Conservation (phyloP, 2,329 filamentous ascomycete genomes). For the Geosmithia putterillii region DNA sequence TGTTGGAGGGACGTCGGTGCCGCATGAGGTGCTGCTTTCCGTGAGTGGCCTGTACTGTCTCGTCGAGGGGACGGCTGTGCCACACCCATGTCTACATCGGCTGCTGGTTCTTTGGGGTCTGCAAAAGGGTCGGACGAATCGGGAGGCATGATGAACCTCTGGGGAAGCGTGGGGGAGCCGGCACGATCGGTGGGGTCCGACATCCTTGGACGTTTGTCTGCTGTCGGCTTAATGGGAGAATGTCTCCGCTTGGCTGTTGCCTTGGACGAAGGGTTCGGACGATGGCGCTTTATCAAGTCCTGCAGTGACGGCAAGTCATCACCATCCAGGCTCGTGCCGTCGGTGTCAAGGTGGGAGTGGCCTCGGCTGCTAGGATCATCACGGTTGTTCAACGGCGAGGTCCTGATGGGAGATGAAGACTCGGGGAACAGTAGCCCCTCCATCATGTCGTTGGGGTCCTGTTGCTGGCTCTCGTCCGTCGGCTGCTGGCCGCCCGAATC, state of each 20-base stretch:
- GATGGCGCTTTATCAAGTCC: constrained; percentile 4
- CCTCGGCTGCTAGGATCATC: constrained; percentile 18
- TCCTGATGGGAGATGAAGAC: constrained; percentile 15
- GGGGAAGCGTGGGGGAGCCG: not conserved
- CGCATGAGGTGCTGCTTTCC: not conserved
- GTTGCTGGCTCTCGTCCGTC: constrained; percentile 22
- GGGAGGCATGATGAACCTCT: not conserved
- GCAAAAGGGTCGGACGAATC: not conserved
- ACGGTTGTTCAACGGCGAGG: constrained; percentile 11
- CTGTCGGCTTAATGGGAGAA: not conserved
- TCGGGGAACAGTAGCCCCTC: constrained; percentile 7
- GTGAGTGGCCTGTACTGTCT: not conserved
- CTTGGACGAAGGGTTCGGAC: constrained; percentile 6
- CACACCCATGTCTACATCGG: not conserved
- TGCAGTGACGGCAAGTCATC: constrained; percentile 24
- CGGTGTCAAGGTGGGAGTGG: constrained; percentile 21
- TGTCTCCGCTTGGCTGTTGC: not conserved
- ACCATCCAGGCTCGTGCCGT: constrained; percentile 22
- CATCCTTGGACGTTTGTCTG: not conserved
- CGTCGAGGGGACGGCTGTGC: not conserved
- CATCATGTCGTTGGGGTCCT: constrained; percentile 7
- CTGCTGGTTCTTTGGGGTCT: not conserved
- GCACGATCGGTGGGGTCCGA: not conserved
- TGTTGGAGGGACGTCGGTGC: not conserved
- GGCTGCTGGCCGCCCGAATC: constrained; percentile 16